These are phyloP conservation scores for Lophiotrema nucula DNA, from an alignment of 495 filamentous ascomycete genomes.

Conservation along the genomic window DNA sequence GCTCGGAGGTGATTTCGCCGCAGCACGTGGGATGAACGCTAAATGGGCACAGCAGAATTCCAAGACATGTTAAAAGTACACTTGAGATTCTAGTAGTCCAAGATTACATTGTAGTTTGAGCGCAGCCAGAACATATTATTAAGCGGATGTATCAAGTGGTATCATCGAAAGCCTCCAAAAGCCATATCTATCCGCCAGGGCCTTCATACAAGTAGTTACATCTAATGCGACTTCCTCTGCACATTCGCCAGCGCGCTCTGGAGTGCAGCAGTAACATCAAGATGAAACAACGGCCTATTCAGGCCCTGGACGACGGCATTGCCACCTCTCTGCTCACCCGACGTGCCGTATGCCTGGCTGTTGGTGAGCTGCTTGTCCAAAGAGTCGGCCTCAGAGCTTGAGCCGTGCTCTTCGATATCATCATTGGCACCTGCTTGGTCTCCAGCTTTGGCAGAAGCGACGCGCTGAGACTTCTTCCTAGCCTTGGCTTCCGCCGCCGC, in stretches of 20 bases:
- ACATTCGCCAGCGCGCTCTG: constrained; percentile 84
- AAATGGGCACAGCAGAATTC: too few relatives aligned
- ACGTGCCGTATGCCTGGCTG: constrained; percentile 45
- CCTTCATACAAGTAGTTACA: too few relatives aligned
- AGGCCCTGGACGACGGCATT: constrained; percentile 76
- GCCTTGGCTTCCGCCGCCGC: constrained; percentile 52
- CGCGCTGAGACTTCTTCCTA: constrained; percentile 34
- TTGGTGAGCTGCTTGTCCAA: constrained; percentile 49
- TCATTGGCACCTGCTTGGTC: constrained; percentile 15
- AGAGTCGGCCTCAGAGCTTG: constrained; percentile 30
- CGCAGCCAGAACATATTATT: too few relatives aligned
- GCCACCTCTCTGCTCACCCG: constrained; percentile 34
- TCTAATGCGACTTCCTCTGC: constrained; percentile 45
- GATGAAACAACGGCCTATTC: constrained; percentile 89
- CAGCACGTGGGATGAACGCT: too few relatives aligned
- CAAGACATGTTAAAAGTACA: too few relatives aligned
- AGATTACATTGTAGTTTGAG: too few relatives aligned
- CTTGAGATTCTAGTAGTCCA: too few relatives aligned
- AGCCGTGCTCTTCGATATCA: constrained; percentile 35
- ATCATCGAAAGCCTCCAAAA: too few relatives aligned
- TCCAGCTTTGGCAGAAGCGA: constrained; percentile 18
- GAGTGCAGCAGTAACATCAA: constrained; percentile 87
- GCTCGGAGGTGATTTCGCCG: too few relatives aligned
- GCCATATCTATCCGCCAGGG: too few relatives aligned
- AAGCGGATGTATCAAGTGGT: too few relatives aligned